phyloP scores from a whole-genome alignment of 2,329 filamentous ascomycete genomes.

The Pseudogymnoascus sp. region DNA sequence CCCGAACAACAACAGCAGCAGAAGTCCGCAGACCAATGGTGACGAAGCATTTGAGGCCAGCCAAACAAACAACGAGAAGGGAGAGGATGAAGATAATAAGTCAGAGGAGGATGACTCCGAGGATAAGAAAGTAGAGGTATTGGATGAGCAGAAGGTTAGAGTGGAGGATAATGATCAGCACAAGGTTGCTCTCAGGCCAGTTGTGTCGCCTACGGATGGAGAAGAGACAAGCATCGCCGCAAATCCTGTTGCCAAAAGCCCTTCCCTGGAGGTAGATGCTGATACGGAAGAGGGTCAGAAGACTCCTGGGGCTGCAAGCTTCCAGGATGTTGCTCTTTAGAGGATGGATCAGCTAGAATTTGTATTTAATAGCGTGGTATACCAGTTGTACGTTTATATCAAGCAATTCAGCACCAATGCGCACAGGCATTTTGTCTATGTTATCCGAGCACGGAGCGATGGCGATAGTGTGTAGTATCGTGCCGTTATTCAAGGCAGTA shows the following conservation, averaged over 20 bases:
- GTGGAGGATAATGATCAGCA: conserved; percentile 48
- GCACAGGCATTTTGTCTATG: neutral
- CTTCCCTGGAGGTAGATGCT: conserved; percentile 9
- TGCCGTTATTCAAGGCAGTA: neutral
- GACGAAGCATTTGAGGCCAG: conserved; percentile 16
- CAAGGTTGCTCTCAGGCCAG: conserved; percentile 42
- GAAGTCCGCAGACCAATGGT: conserved; percentile 19
- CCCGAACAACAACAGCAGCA: conserved; percentile 13
- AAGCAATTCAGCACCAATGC: conserved; percentile 3
- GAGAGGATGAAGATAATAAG: conserved; percentile 19
- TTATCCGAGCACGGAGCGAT: neutral
- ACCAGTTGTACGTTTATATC: conserved; percentile 7
- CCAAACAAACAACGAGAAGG: conserved; percentile 12
- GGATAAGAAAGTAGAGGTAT: conserved; percentile 25
- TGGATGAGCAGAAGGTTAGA: conserved; percentile 48
- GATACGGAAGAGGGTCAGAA: conserved; percentile 14
- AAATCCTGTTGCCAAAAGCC: neutral
- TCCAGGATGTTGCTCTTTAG: conserved; percentile 55
- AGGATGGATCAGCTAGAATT: neutral
- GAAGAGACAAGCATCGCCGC: conserved; percentile 19
- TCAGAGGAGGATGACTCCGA: conserved; percentile 18
- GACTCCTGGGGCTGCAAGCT: conserved; percentile 49
- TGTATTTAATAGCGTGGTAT: conserved; percentile 9
- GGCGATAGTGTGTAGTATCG: neutral
- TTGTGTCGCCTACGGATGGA: conserved; percentile 21